phyloP scores from a whole-genome alignment of 2,329 filamentous ascomycete genomes.

The Scleromitrula shiraiana region DNA sequence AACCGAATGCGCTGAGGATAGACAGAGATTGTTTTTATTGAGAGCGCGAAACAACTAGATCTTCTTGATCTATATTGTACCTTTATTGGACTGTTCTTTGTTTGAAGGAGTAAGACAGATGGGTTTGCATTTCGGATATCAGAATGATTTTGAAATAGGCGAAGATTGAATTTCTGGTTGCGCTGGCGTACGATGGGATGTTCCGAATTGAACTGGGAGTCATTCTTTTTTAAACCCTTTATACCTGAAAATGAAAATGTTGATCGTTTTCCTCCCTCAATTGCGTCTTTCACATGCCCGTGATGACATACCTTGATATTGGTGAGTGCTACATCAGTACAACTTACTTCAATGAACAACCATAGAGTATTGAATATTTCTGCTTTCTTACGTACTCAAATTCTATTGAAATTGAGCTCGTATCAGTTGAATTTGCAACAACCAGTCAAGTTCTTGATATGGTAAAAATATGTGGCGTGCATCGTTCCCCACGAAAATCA shows the following conservation, averaged over 20 bases:
- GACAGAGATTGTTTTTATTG: constrained; percentile 7
- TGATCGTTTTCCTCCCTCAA: neutral
- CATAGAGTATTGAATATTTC: too few relatives aligned
- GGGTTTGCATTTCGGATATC: neutral
- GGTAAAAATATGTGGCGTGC: too few relatives aligned
- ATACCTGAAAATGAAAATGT: neutral
- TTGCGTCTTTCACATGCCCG: neutral
- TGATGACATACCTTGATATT: too few relatives aligned
- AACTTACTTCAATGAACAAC: too few relatives aligned
- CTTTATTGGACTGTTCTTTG: neutral
- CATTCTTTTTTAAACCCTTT: neutral
- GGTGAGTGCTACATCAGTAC: too few relatives aligned
- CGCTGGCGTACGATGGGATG: neutral
- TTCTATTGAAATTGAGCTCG: too few relatives aligned
- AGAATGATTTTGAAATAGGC: neutral
- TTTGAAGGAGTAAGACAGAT: neutral
- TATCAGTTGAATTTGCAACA: too few relatives aligned
- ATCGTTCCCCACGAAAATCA: too few relatives aligned
- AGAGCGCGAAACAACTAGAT: constrained; percentile 6
- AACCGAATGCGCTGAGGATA: constrained; percentile 2
- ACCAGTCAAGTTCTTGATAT: too few relatives aligned
- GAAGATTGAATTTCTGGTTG: neutral
- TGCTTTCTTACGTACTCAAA: too few relatives aligned
- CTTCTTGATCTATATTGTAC: neutral
- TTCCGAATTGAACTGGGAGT: neutral